Base-by-base conservation (phyloP, 2,329 filamentous ascomycete species). In the Penicillium vulpinum region DNA sequence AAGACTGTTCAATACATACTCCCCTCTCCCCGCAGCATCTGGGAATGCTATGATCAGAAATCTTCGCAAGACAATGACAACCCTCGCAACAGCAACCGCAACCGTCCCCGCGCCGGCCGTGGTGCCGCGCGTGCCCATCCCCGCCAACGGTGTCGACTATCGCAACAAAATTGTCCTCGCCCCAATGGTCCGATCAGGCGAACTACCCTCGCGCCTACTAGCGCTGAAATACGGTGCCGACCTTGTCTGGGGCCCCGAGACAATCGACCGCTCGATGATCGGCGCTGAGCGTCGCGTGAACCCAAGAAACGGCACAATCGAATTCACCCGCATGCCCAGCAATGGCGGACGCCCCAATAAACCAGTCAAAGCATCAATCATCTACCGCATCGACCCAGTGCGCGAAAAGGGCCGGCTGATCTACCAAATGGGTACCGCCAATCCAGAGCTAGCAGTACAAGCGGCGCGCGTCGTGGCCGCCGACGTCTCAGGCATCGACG, bases 151-250 rank as follows among this genome's bases (percentile, higher is more conserved):
- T 50, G 92, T 96, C 69, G 92, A 97, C 79, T 97, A 97, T 77
- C 86, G 93, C 66, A 89, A 90, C 76, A 97, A 95, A 76, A 78
- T 97, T 63, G 94, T 97, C 43, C 88, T 99, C 62, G 94, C 94
- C 60, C 94, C 94, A 39, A 99, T 99, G 94, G 93, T 97, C 56
- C 89, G 94, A 65, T 96, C 91, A n/a, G 94, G 94, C 71, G 94
- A 99, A 80, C 80, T 97, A 59, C 93, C 94, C 3, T 94, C 91
- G 38, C 88, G 94, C 57, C 83, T 99, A 26, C 78, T 96, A 41
- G 91, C 94, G 31, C 85, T 99, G 60, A 90, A 95, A 70, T 97
- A 99, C 74, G 94, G 94, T 64, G 94, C 94, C 51, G 94, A 99
- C 75, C 82, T 99, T 16, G 94, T 99, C 64, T 99, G 94, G 93